Evolutionary conservation across 768 basidiomycete species (phyloP), one percentile per base, ranked within the genome.

Genomic region (Hysterangium stoloniferum): DNA sequence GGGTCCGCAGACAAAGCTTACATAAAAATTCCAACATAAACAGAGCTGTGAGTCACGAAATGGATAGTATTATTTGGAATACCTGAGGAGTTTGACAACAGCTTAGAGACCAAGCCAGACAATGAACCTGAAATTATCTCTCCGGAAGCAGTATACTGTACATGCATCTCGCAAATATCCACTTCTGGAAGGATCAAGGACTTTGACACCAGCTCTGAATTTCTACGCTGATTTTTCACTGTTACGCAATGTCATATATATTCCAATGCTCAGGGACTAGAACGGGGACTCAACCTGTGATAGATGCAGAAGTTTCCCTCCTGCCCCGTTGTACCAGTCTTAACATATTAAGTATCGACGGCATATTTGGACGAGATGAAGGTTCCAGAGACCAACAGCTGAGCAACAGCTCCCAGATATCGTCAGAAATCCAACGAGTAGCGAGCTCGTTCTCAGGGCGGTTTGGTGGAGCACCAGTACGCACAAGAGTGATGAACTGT

Each of bases 81-180:
- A 45, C 43, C 43, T 27, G 28, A 2, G 31, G 43, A 27, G 43
- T 45, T 28, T 45, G 43, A 45, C 25, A 45, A 24, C 17, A 45
- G 12, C 25, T 27, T 27, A 17, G 24, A 9, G 13, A 45, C 43
- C n/a, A 45, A 24, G 19, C 43, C 43, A 13, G 43, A 24, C 28
- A 45, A 45, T 13, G 43, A 27, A 3, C 43, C 43, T 8, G 43
- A 45, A 27, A 45, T 45, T 15, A 45, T 45, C 43, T 31, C 43
- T n/a, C 43, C 43, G 17, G 43, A 45, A 24, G 13, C 19, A 19
- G 38, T 24, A 41, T 41, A 41, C 2, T 8, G 25, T 12, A 11
- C 8, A 20, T 41, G 38, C 25, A 24, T 15, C 38, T n/a, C n/a
- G n/a, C n/a, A n/a, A n/a, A n/a, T n/a, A n/a, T n/a, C n/a, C n/a